These are phyloP conservation scores for Combretum micranthum DNA, from an alignment of 345 rosid species.

Conservation along the genomic window DNA sequence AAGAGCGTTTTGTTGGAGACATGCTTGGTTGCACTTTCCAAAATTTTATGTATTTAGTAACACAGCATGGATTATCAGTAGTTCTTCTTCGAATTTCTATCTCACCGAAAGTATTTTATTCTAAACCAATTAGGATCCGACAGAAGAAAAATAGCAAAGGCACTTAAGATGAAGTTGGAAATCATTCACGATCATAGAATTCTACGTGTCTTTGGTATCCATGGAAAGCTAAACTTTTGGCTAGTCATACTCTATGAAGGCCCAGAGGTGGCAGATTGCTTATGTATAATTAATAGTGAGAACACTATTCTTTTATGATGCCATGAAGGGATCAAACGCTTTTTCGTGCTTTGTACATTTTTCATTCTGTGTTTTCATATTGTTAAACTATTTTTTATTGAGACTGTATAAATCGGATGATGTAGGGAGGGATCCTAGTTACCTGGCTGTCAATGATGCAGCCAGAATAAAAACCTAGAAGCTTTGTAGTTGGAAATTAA, in stretches of 20 bases:
- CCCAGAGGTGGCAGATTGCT: constrained; percentile 70
- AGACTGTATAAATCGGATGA: too few relatives aligned
- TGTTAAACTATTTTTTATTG: too few relatives aligned
- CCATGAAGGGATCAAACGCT: background rate
- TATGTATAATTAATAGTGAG: constrained; percentile 89
- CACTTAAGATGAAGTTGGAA: constrained; percentile 17
- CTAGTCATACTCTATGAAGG: constrained; percentile 81
- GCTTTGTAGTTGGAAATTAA: too few relatives aligned
- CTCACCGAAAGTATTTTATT: constrained; percentile 42
- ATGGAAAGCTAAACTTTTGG: constrained; percentile 85
- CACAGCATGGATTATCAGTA: constrained; percentile 71
- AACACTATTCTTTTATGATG: constrained; percentile 10
- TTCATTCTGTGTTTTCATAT: too few relatives aligned
- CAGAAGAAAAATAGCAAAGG: constrained; percentile 27
- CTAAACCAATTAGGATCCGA: constrained; percentile 49
- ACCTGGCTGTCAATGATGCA: too few relatives aligned
- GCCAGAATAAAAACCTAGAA: too few relatives aligned
- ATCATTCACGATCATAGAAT: constrained; percentile 20
- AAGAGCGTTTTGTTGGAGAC: constrained; percentile 47
- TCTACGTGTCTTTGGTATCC: constrained; percentile 34
- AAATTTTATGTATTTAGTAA: constrained; percentile 80
- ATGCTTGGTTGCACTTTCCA: constrained; percentile 84
- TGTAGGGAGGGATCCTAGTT: too few relatives aligned
- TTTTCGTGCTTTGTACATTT: too few relatives aligned
- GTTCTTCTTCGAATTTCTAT: constrained; percentile 75